Evolutionary conservation across 768 basidiomycete genomes (phyloP).

Genomic region (Suillus brevipes): DNA sequence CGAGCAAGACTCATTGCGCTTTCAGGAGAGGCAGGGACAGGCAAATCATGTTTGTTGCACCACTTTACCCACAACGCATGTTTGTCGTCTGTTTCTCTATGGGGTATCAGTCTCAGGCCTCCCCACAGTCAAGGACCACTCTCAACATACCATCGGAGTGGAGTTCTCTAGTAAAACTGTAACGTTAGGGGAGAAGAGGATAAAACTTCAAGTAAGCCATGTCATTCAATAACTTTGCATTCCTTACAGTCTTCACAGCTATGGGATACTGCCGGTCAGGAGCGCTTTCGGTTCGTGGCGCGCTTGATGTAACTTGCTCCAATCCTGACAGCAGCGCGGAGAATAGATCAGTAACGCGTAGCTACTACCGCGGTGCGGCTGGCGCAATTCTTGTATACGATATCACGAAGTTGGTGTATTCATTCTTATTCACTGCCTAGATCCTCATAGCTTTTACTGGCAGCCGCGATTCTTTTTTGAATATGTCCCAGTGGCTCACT

Average conservation of each 20-base stretch:
- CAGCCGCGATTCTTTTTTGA: constrained; percentile 85
- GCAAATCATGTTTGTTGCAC: constrained; percentile 95
- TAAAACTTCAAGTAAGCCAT: constrained; percentile 84
- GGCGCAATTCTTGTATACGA: constrained; percentile 93
- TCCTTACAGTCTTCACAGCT: constrained; percentile 48
- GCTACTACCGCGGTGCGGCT: constrained; percentile 94
- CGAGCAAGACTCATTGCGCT: constrained; percentile 8
- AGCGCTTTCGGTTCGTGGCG: constrained; percentile 73
- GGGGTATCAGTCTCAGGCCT: constrained; percentile 6
- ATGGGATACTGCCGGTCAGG: constrained; percentile 98
- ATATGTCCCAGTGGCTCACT: constrained; percentile 85
- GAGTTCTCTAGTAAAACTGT: constrained; percentile 96
- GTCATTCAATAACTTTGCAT: constrained; percentile 14
- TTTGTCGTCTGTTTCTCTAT: constrained; percentile 43
- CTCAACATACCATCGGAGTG: constrained; percentile 97
- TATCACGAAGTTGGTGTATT: constrained; percentile 70
- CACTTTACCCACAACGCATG: constrained; percentile 96
- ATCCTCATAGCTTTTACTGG: constrained; percentile 7
- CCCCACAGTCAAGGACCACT: constrained; percentile 89
- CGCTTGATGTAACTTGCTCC: constrained; percentile 15
- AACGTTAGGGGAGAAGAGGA: constrained; percentile 89
- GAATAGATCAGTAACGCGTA: constrained; percentile 82
- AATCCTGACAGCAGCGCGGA: constrained; percentile 17
- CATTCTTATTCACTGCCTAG: constrained; percentile 7
- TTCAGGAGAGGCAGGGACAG: constrained; percentile 92